Evolutionary conservation across 139 green algal genomes (phyloP).

Genomic region (Chlorella sp.): DNA sequence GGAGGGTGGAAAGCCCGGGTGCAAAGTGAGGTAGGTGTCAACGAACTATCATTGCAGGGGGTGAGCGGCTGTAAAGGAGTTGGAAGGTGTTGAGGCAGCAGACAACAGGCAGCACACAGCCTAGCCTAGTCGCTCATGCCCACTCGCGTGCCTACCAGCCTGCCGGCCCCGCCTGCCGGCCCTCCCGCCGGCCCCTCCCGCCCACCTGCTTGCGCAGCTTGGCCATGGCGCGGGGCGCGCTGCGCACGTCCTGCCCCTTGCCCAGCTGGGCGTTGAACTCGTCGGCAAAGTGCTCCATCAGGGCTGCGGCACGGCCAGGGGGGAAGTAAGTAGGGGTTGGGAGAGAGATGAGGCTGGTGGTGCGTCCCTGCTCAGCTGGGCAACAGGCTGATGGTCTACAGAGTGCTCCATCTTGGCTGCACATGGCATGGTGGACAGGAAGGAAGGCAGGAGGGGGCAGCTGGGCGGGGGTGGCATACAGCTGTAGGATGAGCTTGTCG

Average conservation of each 20-base stretch:
- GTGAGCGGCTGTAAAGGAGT: too few relatives aligned
- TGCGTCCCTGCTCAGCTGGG: too few relatives aligned
- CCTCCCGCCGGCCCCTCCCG: background rate
- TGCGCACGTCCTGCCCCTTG: slow-evolving; percentile 61
- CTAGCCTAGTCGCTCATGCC: too few relatives aligned
- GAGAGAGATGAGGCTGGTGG: background rate
- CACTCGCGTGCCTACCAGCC: too few relatives aligned
- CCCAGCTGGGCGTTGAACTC: slow-evolving; percentile 82
- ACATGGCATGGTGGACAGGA: too few relatives aligned
- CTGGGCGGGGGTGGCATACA: too few relatives aligned
- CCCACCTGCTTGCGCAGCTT: slow-evolving; percentile 87
- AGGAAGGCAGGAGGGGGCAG: too few relatives aligned
- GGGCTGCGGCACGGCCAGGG: slow-evolving; percentile 30
- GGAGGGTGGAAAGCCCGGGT: background rate
- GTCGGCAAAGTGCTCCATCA: slow-evolving; percentile 91
- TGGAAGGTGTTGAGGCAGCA: background rate
- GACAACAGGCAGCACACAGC: background rate
- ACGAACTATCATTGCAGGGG: background rate
- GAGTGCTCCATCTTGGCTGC: too few relatives aligned
- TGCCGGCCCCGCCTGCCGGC: background rate
- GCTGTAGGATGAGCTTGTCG: too few relatives aligned
- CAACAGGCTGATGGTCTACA: too few relatives aligned
- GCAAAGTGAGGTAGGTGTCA: too few relatives aligned
- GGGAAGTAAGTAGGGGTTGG: background rate
- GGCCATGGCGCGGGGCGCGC: slow-evolving; percentile 79